Base-by-base conservation (phyloP, 176 grass and related monocot genomes). In the Alloteropsis semialata region DNA sequence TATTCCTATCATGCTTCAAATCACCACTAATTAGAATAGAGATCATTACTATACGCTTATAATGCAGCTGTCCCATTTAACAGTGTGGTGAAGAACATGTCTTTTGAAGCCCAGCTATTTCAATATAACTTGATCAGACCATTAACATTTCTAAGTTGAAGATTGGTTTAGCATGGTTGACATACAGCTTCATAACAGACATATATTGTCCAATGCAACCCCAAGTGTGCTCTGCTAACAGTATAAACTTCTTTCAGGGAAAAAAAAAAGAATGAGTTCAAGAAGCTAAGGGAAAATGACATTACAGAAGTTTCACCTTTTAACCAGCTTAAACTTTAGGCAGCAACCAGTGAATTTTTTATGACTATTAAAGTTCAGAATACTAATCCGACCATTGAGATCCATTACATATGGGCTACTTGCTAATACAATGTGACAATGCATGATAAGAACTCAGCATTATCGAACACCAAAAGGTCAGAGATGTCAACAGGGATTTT, bases 1-100 rank as follows among this genome's bases (percentile, higher is more conserved):
- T 72, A 28, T 72, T 27, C 42, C 34, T 48, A 8, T 7, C 34
- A 34, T 82, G 50, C 41, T 83, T 72, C 78, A 82, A 56, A 17
- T 17, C 13, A 57, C 33, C 19, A 74, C 14, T 25, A 54, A 55
- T 55, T 68, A 72, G 11, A 27, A 69, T 3, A 57, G 11, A 49
- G 28, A 50, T 18, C 60, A 24, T 32, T 27, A 10, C 27, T 13
- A 37, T 18, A 73, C 0, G 3, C 11, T 75, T 34, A 68, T 82
- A 56, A 54, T 39, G 49, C 32, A 77, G 21, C 43, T 14, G 15
- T 51, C 33, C 3, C 28, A 13, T 15, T 38, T 49, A 6, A 49
- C 30, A 64, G 57, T 36, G 29, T 18, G 24, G 4, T 37, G 10
- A 38, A 61, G 7, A 34, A 50, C 48, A 76, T 76, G 50, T 82